Base-by-base conservation (phyloP, 2,329 filamentous ascomycete genomes). In the Byssothecium circinans region DNA sequence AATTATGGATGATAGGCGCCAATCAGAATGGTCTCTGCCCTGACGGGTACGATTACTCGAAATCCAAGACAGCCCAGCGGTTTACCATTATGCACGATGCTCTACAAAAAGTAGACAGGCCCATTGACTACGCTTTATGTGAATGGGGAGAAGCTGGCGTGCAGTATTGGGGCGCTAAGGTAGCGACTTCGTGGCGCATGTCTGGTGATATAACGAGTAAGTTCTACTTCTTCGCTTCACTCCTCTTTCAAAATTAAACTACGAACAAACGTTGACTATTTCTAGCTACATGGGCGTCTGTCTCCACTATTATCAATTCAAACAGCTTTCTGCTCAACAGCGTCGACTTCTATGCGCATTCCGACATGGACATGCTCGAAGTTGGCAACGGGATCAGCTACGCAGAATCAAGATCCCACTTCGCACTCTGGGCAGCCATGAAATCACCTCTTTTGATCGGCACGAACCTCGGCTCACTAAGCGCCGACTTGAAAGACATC, bases 31-130 rank as follows among this genome's bases (percentile, higher is more conserved):
- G n/a, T n/a, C n/a, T n/a, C n/a, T 74, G 77, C 29, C 78, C 78
- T 0, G 23, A 67, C 0, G 74, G 64, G 11, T 82, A 82, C 57
- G 72, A 81, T 64, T 82, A 74, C 74, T 65, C 67, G 14, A 70
- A 61, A 0, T 80, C 77, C 11, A 32, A 75, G 71, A 79, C 77
- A 0, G 72, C 74, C 3, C 55, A 71, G 20, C 73, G 81, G 6
- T 84, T 75, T 62, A 81, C 57, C 78, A 42, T 23, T 14, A 62
- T 62, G 60, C 36, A 58, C 2, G 51, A 83, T 54, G 81, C 81
- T 10, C 50, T 62, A 4, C 19, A 54, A 77, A 0, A 69, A 47
- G 72, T 75, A 37, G 62, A 65, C 41, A 54, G 63, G 14, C 63
- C 64, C 3, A 68, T 71, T 15, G 43, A 68, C 39, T 71, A 66